phyloP scores from a whole-genome alignment of 1,139 yeast genomes.

The Protomyces inundatus region DNA sequence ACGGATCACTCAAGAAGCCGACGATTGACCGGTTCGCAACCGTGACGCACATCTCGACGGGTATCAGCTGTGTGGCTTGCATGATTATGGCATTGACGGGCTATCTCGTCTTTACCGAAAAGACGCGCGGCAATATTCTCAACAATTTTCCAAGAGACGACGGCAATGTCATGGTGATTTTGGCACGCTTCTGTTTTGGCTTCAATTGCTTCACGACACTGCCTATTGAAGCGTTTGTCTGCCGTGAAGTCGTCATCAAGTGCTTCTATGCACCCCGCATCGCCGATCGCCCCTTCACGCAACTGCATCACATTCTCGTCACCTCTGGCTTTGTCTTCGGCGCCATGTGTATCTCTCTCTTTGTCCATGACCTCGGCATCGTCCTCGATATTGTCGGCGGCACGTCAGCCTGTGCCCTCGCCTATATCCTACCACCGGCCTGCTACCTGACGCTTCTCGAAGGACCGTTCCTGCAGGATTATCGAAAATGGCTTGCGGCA shows the following conservation, averaged over 20 bases:
- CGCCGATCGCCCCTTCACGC: constrained; percentile 21
- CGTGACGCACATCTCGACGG: constrained; percentile 79
- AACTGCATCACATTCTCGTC: constrained; percentile 51
- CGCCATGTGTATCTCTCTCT: constrained; percentile 69
- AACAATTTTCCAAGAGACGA: constrained; percentile 77
- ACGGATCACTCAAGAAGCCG: constrained; percentile 72
- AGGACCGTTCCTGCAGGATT: constrained; percentile 39
- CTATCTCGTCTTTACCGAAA: constrained; percentile 63
- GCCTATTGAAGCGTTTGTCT: constrained; percentile 84
- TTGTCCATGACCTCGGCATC: constrained; percentile 85
- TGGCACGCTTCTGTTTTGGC: constrained; percentile 89
- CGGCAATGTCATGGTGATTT: constrained; percentile 38
- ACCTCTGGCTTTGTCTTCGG: constrained; percentile 62
- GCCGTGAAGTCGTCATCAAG: constrained; percentile 76
- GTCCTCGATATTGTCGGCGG: constrained; percentile 87
- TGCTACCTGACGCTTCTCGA: constrained; percentile 67
- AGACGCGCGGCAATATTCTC: constrained; percentile 77
- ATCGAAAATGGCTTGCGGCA: constrained; percentile 52
- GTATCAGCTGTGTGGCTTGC: constrained; percentile 75
- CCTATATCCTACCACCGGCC: constrained; percentile 83
- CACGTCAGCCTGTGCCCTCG: constrained; percentile 86
- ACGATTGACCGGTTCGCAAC: constrained; percentile 66
- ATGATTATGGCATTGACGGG: constrained; percentile 77
- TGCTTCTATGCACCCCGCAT: constrained; percentile 43
- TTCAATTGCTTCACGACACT: constrained; percentile 65